Conservation (phyloP, 1,284 basidiomycete species). For the Tilletia setariae region DNA sequence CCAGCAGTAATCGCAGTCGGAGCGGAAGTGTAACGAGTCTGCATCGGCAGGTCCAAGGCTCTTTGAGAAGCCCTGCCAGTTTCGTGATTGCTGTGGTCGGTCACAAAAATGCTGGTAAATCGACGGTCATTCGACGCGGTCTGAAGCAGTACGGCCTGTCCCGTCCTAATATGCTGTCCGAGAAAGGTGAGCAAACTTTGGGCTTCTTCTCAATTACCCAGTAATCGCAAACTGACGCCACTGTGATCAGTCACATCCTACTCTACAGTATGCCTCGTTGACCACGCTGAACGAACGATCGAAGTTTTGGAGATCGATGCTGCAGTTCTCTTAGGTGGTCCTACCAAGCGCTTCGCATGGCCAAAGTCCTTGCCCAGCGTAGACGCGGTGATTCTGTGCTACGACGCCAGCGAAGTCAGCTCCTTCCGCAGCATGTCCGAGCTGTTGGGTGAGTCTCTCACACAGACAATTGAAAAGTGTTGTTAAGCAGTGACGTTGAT, state of each 20-base stretch:
- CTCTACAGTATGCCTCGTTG: conserved; percentile 46
- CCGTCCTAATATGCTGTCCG: conserved; percentile 40
- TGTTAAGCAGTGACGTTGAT: background rate
- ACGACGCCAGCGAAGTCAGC: conserved; percentile 42
- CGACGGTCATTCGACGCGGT: conserved; percentile 49
- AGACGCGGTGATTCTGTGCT: conserved; percentile 49
- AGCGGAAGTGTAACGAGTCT: conserved; percentile 46
- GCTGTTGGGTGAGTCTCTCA: conserved; percentile 28
- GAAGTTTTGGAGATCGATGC: conserved; percentile 50
- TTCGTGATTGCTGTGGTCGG: conserved; percentile 50
- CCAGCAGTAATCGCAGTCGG: conserved; percentile 27
- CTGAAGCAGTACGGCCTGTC: conserved; percentile 46
- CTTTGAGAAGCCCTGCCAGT: conserved; percentile 41
- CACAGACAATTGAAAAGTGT: background rate
- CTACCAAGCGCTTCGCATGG: conserved; percentile 46
- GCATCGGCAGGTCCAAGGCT: conserved; percentile 41
- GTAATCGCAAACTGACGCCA: background rate
- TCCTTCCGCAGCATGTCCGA: conserved; percentile 49
- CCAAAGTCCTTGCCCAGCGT: conserved; percentile 43
- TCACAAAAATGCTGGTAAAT: conserved; percentile 40
- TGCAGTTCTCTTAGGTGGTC: conserved; percentile 39
- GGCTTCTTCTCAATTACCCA: no score
- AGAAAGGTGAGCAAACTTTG: conserved; percentile 24
- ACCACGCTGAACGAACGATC: conserved; percentile 46
- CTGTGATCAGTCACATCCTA: conserved; percentile 37